Conservation (phyloP, 176 grass and related monocot species). For the Themeda triandra region DNA sequence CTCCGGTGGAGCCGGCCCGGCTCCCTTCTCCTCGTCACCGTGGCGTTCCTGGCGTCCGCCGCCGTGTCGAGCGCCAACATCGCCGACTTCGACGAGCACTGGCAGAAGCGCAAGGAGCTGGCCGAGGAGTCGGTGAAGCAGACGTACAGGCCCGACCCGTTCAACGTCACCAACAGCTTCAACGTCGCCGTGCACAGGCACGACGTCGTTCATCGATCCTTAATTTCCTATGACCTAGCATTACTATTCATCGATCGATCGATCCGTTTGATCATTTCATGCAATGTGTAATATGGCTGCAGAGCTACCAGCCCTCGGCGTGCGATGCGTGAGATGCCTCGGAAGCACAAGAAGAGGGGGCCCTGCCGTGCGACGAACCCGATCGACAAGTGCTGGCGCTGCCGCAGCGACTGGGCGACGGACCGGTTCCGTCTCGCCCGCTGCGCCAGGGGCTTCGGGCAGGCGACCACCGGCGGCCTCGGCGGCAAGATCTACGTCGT, state of each 20-base stretch:
- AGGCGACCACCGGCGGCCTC: conserved; percentile 40
- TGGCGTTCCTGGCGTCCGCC: conserved; percentile 31
- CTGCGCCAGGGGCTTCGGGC: conserved; percentile 70
- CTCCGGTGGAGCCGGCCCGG: conserved; percentile 31
- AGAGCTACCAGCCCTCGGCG: conserved; percentile 24
- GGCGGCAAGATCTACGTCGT: conserved; percentile 55
- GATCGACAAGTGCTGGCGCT: conserved; percentile 87
- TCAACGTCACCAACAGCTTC: conserved; percentile 46
- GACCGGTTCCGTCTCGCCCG: conserved; percentile 54
- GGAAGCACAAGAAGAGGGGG: not conserved
- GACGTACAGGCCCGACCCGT: conserved; percentile 60
- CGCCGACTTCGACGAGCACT: conserved; percentile 46
- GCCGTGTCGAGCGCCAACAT: conserved; percentile 28
- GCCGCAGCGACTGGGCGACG: conserved; percentile 56
- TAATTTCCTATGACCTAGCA: too few relatives aligned
- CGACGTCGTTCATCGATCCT: too few relatives aligned
- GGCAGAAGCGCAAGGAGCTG: conserved; percentile 30
- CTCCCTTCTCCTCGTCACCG: conserved; percentile 46
- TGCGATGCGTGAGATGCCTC: not conserved
- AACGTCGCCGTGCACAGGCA: conserved; percentile 58
- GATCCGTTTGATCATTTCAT: not conserved
- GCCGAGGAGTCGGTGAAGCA: conserved; percentile 12
- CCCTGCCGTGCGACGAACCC: conserved; percentile 72
- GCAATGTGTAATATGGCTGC: not conserved
- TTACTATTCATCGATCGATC: too few relatives aligned